Evolutionary conservation across 768 basidiomycete genomes (phyloP).

Genomic region (Candolleomyces eurysporus): DNA sequence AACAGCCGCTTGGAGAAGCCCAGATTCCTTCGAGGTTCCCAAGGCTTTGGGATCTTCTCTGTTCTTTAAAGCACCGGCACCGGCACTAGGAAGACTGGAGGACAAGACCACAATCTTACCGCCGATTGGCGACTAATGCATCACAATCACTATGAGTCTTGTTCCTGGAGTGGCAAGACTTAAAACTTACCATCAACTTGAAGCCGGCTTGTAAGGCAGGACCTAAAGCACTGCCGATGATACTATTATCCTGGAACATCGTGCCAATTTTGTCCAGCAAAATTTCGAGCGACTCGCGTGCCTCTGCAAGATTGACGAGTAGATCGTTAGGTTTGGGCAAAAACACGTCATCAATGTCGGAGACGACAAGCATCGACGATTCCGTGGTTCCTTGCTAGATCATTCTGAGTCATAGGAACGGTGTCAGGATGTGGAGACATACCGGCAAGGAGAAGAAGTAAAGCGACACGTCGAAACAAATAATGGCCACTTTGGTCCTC

Average conservation of each 20-base stretch:
- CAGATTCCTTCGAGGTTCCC: slow-evolving; percentile 95
- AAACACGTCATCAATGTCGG: slow-evolving; percentile 96
- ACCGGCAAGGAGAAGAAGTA: slow-evolving; percentile 97
- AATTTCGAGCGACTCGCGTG: slow-evolving; percentile 73
- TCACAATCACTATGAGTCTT: too few species aligned
- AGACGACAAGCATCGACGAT: slow-evolving; percentile 94
- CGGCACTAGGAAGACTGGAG: slow-evolving; percentile 81
- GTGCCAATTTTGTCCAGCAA: slow-evolving; percentile 84
- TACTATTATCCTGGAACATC: slow-evolving; percentile 97
- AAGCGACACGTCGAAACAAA: slow-evolving; percentile 88
- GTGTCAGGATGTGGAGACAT: slow-evolving; percentile 3
- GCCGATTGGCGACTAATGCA: slow-evolving; percentile 76
- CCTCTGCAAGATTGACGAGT: slow-evolving; percentile 91
- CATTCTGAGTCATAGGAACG: slow-evolving; percentile 18
- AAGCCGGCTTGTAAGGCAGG: slow-evolving; percentile 94
- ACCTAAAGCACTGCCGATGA: slow-evolving; percentile 90
- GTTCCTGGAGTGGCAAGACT: neutral
- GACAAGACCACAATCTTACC: slow-evolving; percentile 91
- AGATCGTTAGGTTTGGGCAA: slow-evolving; percentile 94
- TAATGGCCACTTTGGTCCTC: slow-evolving; percentile 88
- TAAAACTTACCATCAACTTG: slow-evolving; percentile 75
- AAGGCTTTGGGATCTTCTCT: slow-evolving; percentile 95
- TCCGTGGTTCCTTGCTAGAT: slow-evolving; percentile 62
- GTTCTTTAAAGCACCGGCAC: slow-evolving; percentile 91
- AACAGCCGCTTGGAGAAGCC: slow-evolving; percentile 87